Percentiles rank a stretch among this genome's conserved stretches.
These are phyloP conservation scores for Oryza meridionalis DNA, from an alignment of 176 grass and related monocot genomes.

Conservation along the genomic window DNA sequence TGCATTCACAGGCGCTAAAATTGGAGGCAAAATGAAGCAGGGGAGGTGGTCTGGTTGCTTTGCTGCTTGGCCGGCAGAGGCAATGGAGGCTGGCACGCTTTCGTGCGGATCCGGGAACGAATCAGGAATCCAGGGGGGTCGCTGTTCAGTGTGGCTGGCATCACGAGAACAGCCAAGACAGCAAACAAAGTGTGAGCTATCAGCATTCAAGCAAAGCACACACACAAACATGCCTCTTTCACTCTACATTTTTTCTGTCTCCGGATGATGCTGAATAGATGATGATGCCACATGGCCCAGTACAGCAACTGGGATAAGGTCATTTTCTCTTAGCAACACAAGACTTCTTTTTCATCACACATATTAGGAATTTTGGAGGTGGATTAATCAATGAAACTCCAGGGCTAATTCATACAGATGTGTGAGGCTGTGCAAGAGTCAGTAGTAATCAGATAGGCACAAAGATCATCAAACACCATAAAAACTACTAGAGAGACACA, in stretches of 20 bases:
- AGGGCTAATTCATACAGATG: neutral
- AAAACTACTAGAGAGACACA: neutral
- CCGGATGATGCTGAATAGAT: neutral
- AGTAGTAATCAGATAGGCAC: neutral
- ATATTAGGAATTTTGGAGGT: neutral
- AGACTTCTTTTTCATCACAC: neutral
- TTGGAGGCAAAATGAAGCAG: neutral
- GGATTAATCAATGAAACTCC: neutral
- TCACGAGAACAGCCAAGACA: neutral
- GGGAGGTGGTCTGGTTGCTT: neutral
- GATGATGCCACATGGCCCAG: neutral
- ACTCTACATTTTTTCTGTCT: neutral
- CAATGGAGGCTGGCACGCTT: neutral
- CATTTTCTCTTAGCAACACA: neutral
- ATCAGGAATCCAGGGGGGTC: neutral
- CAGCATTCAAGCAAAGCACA: neutral
- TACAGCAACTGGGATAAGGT: neutral
- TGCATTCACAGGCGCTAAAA: too few relatives aligned
- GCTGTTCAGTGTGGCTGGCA: conserved; percentile 9
- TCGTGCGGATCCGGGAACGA: neutral
- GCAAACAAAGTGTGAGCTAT: neutral
- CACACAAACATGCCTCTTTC: neutral
- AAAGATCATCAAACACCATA: neutral
- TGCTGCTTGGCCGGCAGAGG: neutral
- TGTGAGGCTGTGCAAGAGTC: neutral